A percentile compares a stretch with the other conserved stretches of the same genome.
These are phyloP conservation scores for Pichia sp. DNA, from an alignment of 1,139 yeast species.

Conservation along the genomic window DNA sequence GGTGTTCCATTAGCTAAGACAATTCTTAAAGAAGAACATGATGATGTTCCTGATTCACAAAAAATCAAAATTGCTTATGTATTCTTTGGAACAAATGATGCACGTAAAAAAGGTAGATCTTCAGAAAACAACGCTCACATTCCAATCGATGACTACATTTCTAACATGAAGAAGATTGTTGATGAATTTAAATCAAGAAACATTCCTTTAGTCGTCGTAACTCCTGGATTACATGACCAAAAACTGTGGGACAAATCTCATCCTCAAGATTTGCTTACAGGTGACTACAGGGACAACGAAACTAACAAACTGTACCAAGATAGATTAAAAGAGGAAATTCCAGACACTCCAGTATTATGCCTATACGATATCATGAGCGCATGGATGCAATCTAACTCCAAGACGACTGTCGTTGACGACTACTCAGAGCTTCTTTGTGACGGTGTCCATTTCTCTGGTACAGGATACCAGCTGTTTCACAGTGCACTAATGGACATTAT, in stretches of 20 bases:
- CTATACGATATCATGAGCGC: constrained; percentile 41
- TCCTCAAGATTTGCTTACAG: constrained; percentile 30
- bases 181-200: constrained; percentile 35
- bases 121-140: constrained; percentile 46
- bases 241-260: constrained; percentile 31
- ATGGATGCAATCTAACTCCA: constrained; percentile 8
- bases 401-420: constrained; percentile 4
- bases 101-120: constrained; percentile 30
- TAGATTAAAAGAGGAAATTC: constrained; percentile 34
- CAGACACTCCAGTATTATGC: constrained; percentile 40
- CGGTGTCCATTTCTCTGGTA: constrained; percentile 63
- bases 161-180: constrained; percentile 43
- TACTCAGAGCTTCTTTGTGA: constrained; percentile 27
- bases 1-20: constrained; percentile 43
- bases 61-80: constrained; percentile 37
- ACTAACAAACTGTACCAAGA: constrained; percentile 44
- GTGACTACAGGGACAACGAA: constrained; percentile 37
- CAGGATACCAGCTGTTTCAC: constrained; percentile 52
- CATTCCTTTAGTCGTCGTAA: constrained; percentile 48
- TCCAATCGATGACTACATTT: constrained; percentile 41
- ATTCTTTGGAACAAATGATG: constrained; percentile 79
- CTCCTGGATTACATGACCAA: constrained; percentile 57
- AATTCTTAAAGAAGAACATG: constrained; percentile 41
- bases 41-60: constrained; percentile 28
- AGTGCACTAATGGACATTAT: constrained; percentile 39